Base-by-base conservation (phyloP, 2,329 filamentous ascomycete species). In the Dactylonectria macrodidyma region DNA sequence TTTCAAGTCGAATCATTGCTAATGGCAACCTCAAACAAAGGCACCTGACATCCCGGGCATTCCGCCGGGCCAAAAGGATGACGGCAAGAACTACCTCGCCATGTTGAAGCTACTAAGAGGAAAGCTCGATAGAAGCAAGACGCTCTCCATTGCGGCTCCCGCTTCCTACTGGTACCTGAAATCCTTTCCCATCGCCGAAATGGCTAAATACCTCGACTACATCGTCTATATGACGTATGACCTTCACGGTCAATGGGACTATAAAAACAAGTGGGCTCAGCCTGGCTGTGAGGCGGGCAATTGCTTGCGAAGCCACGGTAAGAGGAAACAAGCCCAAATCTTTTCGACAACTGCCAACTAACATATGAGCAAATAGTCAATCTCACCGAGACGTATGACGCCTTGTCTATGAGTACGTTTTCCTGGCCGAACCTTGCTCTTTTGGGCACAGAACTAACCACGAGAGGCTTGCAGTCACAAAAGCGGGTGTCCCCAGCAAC, bases 201-300 rank as follows among this genome's bases (percentile, higher is more conserved):
- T 66, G 12, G 41, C 51, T 2, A 73, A 11, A 66, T 52, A 52
- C 44, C 48, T 63, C 5, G 51, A 79, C n/a, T 79, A 75, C 33
- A 63, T 63, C n/a, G 51, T 80, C n/a, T 79, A 75, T 62, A 79
- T 78, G 75, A 77, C 77, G 2, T 78, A 79, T 44, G 77, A 80
- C 56, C 57, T 80, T 0, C 78, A 79, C 41, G 77, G 76, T 12
- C 67, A 77, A 58, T 51, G 57, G 57, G 58, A 60, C 19, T 33
- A 24, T 4, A 16, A 22, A n/a, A 59, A 59, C 30, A n/a, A 16
- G 16, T n/a, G 16, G 14, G 14, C n/a, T 9, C 19, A 51, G n/a
- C 14, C 12, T 22, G 47, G 47, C 0, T 60, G 58, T 22, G 33
- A 41, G 4, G 30, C 5, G 1, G 58, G 48, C 22, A 51, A 52